Conservation (phyloP, 306 rosid genomes). For the Cyclanthera cordifolia region DNA sequence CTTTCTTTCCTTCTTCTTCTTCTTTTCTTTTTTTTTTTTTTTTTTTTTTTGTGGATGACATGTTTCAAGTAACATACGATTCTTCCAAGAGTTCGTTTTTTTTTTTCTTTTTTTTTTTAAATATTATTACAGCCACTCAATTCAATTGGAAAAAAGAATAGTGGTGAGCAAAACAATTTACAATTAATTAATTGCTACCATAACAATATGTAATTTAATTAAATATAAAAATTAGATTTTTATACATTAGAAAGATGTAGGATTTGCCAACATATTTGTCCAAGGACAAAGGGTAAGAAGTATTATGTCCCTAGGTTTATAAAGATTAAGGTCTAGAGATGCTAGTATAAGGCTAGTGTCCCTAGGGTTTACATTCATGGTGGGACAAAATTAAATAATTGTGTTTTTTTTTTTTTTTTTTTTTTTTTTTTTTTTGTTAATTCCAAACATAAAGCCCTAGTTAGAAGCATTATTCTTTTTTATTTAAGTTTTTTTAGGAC, state of each 20-base stretch:
- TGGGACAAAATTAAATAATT: slow-evolving; percentile 10
- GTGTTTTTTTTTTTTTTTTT: too few species aligned
- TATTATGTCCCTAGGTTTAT: background rate
- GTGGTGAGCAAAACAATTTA: background rate
- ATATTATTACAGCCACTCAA: background rate
- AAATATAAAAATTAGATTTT: too few species aligned
- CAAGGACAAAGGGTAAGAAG: background rate
- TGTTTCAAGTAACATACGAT: too few species aligned
- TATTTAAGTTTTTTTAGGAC: too few species aligned
- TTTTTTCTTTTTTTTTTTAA: too few species aligned
- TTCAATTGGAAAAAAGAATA: too few species aligned
- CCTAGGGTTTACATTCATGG: slow-evolving; percentile 6
- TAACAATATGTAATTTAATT: background rate
- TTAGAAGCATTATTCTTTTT: slow-evolving; percentile 5
- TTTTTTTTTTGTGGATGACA: too few species aligned
- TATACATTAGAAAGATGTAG: background rate
- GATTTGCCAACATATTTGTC: background rate
- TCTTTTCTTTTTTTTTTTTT: too few species aligned
- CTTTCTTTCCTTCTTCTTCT: too few species aligned
- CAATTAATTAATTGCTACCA: background rate
- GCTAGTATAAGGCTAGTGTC: slow-evolving; percentile 11
- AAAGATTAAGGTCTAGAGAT: slow-evolving; percentile 7
- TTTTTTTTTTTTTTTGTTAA: too few species aligned
- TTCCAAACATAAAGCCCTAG: background rate
- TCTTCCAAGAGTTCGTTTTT: too few species aligned